Conservation (phyloP, 768 basidiomycete genomes). For the Auricularia sp. region DNA sequence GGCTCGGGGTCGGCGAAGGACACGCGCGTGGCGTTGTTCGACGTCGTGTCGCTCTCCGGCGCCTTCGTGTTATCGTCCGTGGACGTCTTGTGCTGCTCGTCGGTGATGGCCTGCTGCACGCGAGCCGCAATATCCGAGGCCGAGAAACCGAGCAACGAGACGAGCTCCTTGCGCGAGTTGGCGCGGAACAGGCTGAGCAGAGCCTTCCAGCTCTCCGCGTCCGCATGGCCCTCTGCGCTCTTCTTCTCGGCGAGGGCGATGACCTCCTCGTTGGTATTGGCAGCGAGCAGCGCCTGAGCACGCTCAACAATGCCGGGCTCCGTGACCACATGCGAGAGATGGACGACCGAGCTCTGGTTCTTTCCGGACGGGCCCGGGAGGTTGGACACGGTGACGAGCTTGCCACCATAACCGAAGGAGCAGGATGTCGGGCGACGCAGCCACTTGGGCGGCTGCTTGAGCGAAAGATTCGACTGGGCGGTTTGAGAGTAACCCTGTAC, state of each 20-base stretch:
- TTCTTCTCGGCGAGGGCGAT: constrained; percentile 56
- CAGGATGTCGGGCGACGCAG: constrained; percentile 70
- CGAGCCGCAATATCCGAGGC: constrained; percentile 72
- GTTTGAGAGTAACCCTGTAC: constrained; percentile 39
- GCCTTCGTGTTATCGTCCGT: constrained; percentile 24
- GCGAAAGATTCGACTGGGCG: constrained; percentile 54
- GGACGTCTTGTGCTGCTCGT: constrained; percentile 37
- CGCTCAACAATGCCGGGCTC: constrained; percentile 67
- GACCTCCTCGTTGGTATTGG: constrained; percentile 38
- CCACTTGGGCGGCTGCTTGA: constrained; percentile 97
- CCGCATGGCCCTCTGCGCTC: constrained; percentile 22
- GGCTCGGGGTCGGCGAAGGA: constrained; percentile 75
- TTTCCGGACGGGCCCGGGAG: constrained; percentile 48
- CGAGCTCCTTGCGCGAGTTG: constrained; percentile 81
- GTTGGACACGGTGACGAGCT: constrained; percentile 72
- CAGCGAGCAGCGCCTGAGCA: constrained; percentile 53
- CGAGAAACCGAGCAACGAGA: constrained; percentile 85
- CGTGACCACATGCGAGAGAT: constrained; percentile 66
- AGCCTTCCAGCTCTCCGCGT: constrained; percentile 71
- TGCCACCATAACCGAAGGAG: constrained; percentile 89
- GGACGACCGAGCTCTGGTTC: constrained; percentile 72
- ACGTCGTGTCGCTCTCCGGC: constrained; percentile 25
- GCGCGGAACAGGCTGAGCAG: constrained; percentile 81
- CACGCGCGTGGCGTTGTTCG: constrained; percentile 53
- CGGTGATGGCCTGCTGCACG: constrained; percentile 74